Evolutionary conservation across 208 protist species (phyloP), one percentile per base, ranked within the genome.

Genomic region (Acanthamoeba culbertsoni): DNA sequence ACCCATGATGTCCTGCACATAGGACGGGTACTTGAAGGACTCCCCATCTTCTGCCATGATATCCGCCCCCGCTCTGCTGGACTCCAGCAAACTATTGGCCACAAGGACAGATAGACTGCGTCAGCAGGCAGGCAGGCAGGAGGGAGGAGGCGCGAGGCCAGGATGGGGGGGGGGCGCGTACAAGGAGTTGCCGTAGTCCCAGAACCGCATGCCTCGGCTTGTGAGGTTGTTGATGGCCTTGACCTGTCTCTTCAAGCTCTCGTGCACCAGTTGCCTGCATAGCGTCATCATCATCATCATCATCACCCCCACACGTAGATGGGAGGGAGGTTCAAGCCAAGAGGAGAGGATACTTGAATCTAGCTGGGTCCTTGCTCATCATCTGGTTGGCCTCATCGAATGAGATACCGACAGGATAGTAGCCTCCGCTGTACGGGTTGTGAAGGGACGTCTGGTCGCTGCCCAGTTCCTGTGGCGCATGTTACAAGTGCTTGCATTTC

Each of bases 1-100:
- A 23, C 97, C 97, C 97, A 98, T 98, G 77, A 98, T 98, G 90
- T 98, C 97, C 94, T 98, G 93, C 42, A 98, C 97, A 77, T 98
- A 98, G 16, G 95, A 97, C 33, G 97, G 97, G 79, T 98, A 98
- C 43, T 86, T 93, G 75, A 98, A 98, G 5, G 95, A 88, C n/a
- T 43, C 96, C 31, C 95, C 95, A 37, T 82, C 93, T 6, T 93
- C 45, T n/a, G 96, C 59, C 42, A 95, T 94, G 35, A 98, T 95
- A 48, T 97, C 92, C 0, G 97, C 97, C 0, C 96, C 95, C 5
- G 97, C 97, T 86, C 96, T 93, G 45, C 92, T 94, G 18, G 97
- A 96, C 59, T 98, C 95, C 43, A 97, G 86, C 23, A 98, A 79
- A 73, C 92, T n/a, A n/a, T n/a, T 94, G 46, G 23, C 26, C 53